Conservation (phyloP, 108 stramenopile species). For the Pseudonitzschia multistriata region DNA sequence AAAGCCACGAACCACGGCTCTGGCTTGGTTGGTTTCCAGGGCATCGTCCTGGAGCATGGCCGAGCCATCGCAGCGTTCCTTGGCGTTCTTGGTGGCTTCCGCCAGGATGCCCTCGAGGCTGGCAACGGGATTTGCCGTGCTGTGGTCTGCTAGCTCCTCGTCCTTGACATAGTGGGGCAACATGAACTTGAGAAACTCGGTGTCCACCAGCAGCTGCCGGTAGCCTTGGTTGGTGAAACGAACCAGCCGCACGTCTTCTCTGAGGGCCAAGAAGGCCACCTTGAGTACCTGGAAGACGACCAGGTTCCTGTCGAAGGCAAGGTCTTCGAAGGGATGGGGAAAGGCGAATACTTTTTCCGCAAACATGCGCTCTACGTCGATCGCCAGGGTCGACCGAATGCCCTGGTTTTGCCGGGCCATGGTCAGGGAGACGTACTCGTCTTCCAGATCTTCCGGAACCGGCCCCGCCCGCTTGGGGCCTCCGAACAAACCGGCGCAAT, state of each 20-base stretch:
- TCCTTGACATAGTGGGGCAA: slow-evolving; percentile 80
- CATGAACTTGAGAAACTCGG: slow-evolving; percentile 64
- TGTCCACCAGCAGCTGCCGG: slow-evolving; percentile 74
- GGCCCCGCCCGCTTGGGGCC: slow-evolving; percentile 61
- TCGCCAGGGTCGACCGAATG: slow-evolving; percentile 49
- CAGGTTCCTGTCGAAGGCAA: slow-evolving; percentile 55
- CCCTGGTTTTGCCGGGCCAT: slow-evolving; percentile 31
- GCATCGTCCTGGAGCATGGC: slow-evolving; percentile 23
- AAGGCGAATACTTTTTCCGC: slow-evolving; percentile 63
- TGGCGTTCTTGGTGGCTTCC: slow-evolving; percentile 27
- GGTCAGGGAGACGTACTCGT: slow-evolving; percentile 39
- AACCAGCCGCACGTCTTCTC: slow-evolving; percentile 58
- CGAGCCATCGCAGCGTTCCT: slow-evolving; percentile 29
- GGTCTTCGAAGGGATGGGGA: slow-evolving; percentile 54
- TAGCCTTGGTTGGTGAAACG: slow-evolving; percentile 60
- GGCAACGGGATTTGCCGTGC: slow-evolving; percentile 23
- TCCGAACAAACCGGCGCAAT: slow-evolving; percentile 74
- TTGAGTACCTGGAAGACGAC: slow-evolving; percentile 58
- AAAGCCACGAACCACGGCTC: slow-evolving; percentile 27
- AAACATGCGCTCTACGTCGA: slow-evolving; percentile 90
- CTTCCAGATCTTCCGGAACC: slow-evolving; percentile 61
- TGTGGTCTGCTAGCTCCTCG: slow-evolving; percentile 52
- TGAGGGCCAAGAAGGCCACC: slow-evolving; percentile 58
- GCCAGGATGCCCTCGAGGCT: slow-evolving; percentile 27
- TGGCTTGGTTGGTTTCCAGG: slow-evolving; percentile 24